Conservation (phyloP, 805 yeast species). For the Dipodascus albidus region DNA sequence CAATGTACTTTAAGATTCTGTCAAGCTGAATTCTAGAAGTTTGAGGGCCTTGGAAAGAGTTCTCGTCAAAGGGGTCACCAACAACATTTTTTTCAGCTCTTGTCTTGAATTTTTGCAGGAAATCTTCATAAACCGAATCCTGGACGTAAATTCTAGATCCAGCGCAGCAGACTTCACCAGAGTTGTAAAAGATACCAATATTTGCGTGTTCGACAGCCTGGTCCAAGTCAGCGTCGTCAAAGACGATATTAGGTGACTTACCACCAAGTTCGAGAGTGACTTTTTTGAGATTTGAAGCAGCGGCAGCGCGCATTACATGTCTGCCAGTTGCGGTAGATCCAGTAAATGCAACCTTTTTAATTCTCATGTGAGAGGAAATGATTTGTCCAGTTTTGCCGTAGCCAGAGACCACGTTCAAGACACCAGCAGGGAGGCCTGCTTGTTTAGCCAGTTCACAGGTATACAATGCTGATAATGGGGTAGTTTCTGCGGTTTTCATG, state of each 20-base stretch:
- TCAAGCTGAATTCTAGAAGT: slow-evolving; percentile 68
- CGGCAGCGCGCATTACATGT: slow-evolving; percentile 65
- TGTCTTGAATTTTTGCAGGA: slow-evolving; percentile 44
- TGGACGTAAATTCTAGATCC: slow-evolving; percentile 88
- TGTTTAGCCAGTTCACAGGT: slow-evolving; percentile 45
- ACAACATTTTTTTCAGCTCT: slow-evolving; percentile 35
- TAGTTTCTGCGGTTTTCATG: slow-evolving; percentile 64
- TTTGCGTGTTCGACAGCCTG: slow-evolving; percentile 64
- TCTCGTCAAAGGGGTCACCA: slow-evolving; percentile 74
- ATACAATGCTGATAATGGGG: slow-evolving; percentile 59
- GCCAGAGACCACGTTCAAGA: slow-evolving; percentile 60
- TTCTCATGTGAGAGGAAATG: slow-evolving; percentile 48
- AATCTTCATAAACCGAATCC: slow-evolving; percentile 67
- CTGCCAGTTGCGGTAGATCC: slow-evolving; percentile 91
- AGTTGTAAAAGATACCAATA: slow-evolving; percentile 78
- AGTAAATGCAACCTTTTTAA: slow-evolving; percentile 86
- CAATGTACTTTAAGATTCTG: slow-evolving; percentile 63
- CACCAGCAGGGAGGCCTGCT: slow-evolving; percentile 76
- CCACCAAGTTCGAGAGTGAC: slow-evolving; percentile 95
- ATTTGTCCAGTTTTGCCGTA: slow-evolving; percentile 60
- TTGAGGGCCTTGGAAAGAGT: slow-evolving; percentile 81
- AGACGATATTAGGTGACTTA: slow-evolving; percentile 84
- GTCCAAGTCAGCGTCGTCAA: slow-evolving; percentile 74
- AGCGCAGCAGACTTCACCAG: slow-evolving; percentile 95
- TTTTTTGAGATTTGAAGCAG: slow-evolving; percentile 63